phyloP scores from a whole-genome alignment of 176 grass and related monocot genomes.

The Avena eriantha region DNA sequence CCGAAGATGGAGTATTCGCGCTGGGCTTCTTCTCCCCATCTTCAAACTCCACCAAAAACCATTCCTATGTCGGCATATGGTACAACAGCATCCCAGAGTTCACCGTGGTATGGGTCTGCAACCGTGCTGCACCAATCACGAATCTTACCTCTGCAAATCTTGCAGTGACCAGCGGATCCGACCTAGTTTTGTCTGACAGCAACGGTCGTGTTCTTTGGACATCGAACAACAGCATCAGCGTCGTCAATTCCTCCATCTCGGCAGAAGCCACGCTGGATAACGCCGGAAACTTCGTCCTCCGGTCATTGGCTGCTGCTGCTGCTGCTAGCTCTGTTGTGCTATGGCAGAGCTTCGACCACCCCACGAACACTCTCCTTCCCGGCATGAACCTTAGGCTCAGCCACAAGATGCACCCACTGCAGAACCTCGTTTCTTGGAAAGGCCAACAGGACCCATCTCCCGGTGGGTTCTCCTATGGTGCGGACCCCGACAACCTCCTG shows the following conservation, averaged over 20 bases:
- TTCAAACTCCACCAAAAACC: slow-evolving; percentile 3
- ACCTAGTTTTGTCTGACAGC: slow-evolving; percentile 33
- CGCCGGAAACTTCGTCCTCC: slow-evolving; percentile 47
- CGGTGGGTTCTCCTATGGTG: slow-evolving; percentile 41
- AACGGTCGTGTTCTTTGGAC: slow-evolving; percentile 41
- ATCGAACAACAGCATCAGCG: neutral
- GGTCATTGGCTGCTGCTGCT: neutral
- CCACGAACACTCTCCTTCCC: slow-evolving; percentile 40
- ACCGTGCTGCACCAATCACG: slow-evolving; percentile 45
- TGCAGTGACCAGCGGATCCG: neutral
- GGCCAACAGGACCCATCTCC: slow-evolving; percentile 44
- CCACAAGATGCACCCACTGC: slow-evolving; percentile 21
- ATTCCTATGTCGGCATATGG: slow-evolving; percentile 56
- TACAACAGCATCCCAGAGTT: slow-evolving; percentile 47
- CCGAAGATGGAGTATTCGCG: slow-evolving; percentile 47
- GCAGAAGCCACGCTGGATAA: slow-evolving; percentile 43
- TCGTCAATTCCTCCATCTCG: neutral
- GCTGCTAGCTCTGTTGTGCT: neutral
- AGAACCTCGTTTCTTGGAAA: slow-evolving; percentile 50
- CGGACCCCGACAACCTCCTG: slow-evolving; percentile 37
- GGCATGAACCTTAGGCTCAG: slow-evolving; percentile 58
- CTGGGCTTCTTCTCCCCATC: slow-evolving; percentile 61
- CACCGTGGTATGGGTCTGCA: slow-evolving; percentile 56
- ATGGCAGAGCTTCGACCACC: slow-evolving; percentile 71
- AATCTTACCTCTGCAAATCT: slow-evolving; percentile 37